Evolutionary conservation across 352 stramenopile species (phyloP).

Genomic region (Thraustochytrium sp.): DNA sequence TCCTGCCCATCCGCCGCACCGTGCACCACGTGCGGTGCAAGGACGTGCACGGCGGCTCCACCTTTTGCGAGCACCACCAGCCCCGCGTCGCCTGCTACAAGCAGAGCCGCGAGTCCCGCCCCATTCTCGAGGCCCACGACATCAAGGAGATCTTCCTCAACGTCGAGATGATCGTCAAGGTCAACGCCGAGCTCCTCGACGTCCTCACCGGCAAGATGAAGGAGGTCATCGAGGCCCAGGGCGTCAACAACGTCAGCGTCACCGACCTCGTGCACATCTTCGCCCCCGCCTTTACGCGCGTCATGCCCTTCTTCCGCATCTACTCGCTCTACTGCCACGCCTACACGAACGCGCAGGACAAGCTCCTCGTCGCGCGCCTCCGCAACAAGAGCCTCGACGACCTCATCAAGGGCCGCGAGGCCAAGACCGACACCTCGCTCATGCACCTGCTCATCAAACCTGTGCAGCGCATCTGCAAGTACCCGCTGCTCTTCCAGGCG

Average conservation of each 20-base stretch:
- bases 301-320: conserved; percentile 47
- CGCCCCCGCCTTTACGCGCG: conserved; percentile 34
- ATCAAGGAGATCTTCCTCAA: conserved; percentile 47
- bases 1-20: conserved; percentile 22
- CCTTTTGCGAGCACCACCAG: conserved; percentile 33
- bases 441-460: conserved; percentile 45
- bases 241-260: neutral
- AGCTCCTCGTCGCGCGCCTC: neutral
- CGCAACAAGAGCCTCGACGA: conserved; percentile 32
- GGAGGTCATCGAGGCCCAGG: neutral
- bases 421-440: conserved; percentile 12
- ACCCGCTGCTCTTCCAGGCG: conserved; percentile 46
- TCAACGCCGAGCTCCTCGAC: conserved; percentile 45
- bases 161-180: conserved; percentile 40
- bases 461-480: conserved; percentile 49
- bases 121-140: conserved; percentile 6
- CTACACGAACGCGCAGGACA: conserved; percentile 35
- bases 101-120: neutral
- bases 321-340: conserved; percentile 47
- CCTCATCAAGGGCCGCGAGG: conserved; percentile 32
- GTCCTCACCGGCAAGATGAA: neutral
- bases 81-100: neutral
- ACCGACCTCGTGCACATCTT: conserved; percentile 44
- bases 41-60: neutral
- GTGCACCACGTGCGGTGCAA: conserved; percentile 36